These are phyloP conservation scores for Halenospora varia DNA, from an alignment of 495 filamentous ascomycete species.

Conservation along the genomic window DNA sequence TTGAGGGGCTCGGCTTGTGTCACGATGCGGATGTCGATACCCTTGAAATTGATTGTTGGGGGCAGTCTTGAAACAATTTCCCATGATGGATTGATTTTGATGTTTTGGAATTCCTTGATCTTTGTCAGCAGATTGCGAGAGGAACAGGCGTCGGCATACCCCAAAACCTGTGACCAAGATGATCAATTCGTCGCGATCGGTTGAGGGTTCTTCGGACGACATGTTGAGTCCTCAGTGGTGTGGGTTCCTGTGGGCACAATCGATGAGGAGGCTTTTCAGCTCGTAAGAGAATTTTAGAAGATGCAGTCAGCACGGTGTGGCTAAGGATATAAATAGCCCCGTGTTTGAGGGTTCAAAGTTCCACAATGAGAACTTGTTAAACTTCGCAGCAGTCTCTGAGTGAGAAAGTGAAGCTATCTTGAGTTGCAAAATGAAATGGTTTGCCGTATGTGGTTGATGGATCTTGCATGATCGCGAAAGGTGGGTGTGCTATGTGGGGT, in stretches of 20 bases:
- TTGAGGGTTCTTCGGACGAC: not conserved
- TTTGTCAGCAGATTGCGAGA: not conserved
- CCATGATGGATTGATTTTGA: constrained; percentile 21
- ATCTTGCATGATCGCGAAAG: too few relatives aligned
- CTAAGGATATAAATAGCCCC: too few relatives aligned
- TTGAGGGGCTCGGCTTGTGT: constrained; percentile 13
- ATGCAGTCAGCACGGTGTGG: too few relatives aligned
- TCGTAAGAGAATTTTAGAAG: too few relatives aligned
- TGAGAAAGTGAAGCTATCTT: too few relatives aligned
- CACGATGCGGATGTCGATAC: constrained; percentile 13
- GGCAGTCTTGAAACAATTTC: constrained; percentile 11
- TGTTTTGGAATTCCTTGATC: constrained; percentile 10
- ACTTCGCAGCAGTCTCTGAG: too few relatives aligned
- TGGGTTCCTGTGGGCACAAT: not conserved
- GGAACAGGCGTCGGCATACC: not conserved
- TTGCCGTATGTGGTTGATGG: too few relatives aligned
- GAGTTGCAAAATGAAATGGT: too few relatives aligned
- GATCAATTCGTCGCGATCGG: not conserved
- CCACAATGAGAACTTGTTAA: too few relatives aligned
- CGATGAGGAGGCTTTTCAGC: not conserved
- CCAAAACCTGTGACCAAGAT: constrained; percentile 1
- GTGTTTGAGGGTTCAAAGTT: too few relatives aligned
- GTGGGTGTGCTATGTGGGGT: too few relatives aligned
- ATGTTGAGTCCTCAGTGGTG: not conserved
- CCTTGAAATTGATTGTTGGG: not conserved